These are phyloP conservation scores for Sclerotinia nivalis DNA, from an alignment of 2,329 filamentous ascomycete genomes.

Conservation along the genomic window DNA sequence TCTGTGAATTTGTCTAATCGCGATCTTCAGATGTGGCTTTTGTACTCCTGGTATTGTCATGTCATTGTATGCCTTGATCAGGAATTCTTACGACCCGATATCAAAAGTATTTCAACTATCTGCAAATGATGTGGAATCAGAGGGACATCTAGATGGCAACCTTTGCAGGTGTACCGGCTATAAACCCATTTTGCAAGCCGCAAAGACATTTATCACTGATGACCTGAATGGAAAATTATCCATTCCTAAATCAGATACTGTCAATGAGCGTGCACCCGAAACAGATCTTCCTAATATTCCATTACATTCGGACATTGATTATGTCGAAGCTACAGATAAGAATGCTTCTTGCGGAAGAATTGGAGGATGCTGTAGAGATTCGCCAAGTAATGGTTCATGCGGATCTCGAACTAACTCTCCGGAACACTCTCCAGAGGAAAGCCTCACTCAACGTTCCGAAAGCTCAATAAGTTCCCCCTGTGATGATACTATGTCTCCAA, in stretches of 20 bases:
- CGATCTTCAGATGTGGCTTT: conserved; percentile 51
- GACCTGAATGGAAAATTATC: conserved; percentile 46
- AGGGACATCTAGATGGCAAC: conserved; percentile 91
- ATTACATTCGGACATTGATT: conserved; percentile 32
- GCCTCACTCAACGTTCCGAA: conserved; percentile 46
- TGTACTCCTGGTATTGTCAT: conserved; percentile 97
- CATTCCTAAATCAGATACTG: conserved; percentile 66
- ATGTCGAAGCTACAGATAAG: conserved; percentile 20
- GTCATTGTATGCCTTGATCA: conserved; percentile 87
- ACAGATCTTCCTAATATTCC: conserved; percentile 26
- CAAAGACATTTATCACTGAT: conserved; percentile 73
- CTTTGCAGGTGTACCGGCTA: conserved; percentile 94
- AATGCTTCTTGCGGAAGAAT: conserved; percentile 35
- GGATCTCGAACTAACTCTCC: conserved; percentile 22
- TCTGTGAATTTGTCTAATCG: not conserved
- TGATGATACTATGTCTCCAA: conserved; percentile 46
- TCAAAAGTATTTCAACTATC: conserved; percentile 44
- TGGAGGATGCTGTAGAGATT: conserved; percentile 69
- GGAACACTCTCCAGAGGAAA: conserved; percentile 30
- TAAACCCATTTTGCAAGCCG: conserved; percentile 87
- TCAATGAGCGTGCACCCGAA: conserved; percentile 43
- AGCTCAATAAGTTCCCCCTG: conserved; percentile 93
- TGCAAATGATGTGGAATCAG: conserved; percentile 72
- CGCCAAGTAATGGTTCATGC: conserved; percentile 46
- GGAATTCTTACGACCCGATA: conserved; percentile 72